phyloP scores from a whole-genome alignment of 2,329 filamentous ascomycete genomes.

The Claviceps fusiformis region DNA sequence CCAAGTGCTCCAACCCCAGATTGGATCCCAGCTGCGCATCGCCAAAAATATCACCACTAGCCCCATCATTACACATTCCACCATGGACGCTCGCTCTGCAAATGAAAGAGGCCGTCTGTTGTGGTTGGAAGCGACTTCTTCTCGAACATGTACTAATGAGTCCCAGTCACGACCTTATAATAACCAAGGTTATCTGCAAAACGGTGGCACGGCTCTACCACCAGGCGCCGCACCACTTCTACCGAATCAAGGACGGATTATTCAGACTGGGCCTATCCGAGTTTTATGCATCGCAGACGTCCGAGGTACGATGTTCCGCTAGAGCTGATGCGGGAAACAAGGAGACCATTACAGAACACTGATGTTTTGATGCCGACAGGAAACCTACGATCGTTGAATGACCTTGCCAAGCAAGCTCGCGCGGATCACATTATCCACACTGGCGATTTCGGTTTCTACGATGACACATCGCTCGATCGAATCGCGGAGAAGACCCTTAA shows the following conservation, averaged over 20 bases:
- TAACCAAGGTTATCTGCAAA: slow-evolving; percentile 46
- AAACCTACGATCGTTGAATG: slow-evolving; percentile 89
- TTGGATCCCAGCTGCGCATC: background rate
- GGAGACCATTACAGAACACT: background rate
- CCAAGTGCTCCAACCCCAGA: background rate
- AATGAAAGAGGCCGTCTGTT: background rate
- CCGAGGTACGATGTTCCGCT: slow-evolving; percentile 36
- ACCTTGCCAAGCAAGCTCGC: slow-evolving; percentile 84
- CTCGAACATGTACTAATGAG: slow-evolving; percentile 12
- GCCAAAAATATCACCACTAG: background rate
- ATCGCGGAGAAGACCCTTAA: slow-evolving; percentile 98
- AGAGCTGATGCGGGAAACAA: background rate
- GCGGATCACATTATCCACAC: slow-evolving; percentile 98
- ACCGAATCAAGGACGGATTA: slow-evolving; percentile 52
- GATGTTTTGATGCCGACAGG: slow-evolving; percentile 40
- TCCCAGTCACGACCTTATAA: slow-evolving; percentile 31
- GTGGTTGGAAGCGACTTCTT: background rate
- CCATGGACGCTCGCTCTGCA: slow-evolving; percentile 2
- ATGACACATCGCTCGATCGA: slow-evolving; percentile 85
- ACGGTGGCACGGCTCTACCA: slow-evolving; percentile 42
- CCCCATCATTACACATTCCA: background rate
- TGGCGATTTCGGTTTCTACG: slow-evolving; percentile 98
- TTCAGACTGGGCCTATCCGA: slow-evolving; percentile 52
- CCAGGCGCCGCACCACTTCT: slow-evolving; percentile 50
- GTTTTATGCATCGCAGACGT: slow-evolving; percentile 61